phyloP scores from a whole-genome alignment of 768 basidiomycete genomes.

The Kockovaella imperatae region DNA sequence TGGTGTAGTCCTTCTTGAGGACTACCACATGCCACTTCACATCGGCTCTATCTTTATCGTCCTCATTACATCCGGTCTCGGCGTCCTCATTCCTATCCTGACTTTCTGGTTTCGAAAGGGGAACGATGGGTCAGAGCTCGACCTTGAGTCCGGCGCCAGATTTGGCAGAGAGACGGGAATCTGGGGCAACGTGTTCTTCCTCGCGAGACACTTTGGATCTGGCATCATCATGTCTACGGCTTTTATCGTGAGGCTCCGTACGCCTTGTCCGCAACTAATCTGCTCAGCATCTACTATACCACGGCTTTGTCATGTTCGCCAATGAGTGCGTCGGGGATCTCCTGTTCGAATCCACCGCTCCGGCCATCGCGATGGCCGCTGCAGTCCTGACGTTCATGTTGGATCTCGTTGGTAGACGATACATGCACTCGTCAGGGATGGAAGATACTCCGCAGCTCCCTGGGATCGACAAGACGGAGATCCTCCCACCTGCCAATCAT shows the following conservation, averaged over 20 bases:
- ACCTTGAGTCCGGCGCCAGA: not conserved
- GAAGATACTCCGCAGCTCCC: not conserved
- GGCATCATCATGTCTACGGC: conserved; percentile 45
- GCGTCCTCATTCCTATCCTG: conserved; percentile 31
- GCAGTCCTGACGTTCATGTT: conserved; percentile 39
- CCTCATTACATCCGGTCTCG: conserved; percentile 27
- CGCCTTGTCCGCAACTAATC: not conserved
- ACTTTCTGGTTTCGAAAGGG: conserved; percentile 16
- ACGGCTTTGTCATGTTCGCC: conserved; percentile 45
- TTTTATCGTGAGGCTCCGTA: conserved; percentile 27
- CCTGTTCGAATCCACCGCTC: conserved; percentile 41
- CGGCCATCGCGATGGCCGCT: conserved; percentile 42
- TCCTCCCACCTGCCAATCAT: not conserved
- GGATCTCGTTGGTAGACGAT: conserved; percentile 39
- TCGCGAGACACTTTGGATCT: conserved; percentile 37
- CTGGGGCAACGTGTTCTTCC: conserved; percentile 32
- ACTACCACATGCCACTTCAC: conserved; percentile 33
- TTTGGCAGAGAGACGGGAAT: conserved; percentile 13
- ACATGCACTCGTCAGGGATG: conserved; percentile 11
- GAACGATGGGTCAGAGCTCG: not conserved
- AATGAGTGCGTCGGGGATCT: conserved; percentile 43
- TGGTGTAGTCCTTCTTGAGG: conserved; percentile 17
- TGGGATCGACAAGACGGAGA: not conserved
- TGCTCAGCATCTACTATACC: conserved; percentile 41
- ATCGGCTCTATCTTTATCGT: conserved; percentile 37